A percentile compares a stretch with the other conserved stretches of the same genome.
Evolutionary conservation across 345 rosid genomes (phyloP).

Genomic region (Arabidopsis thaliana): TAIR10.1 NC_003071.7:18930501-18931000

Average conservation of each 20-base stretch:
- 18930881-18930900: slow-evolving; percentile 88
- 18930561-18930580: slow-evolving; percentile 73
- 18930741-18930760: slow-evolving; percentile 3
- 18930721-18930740: slow-evolving; percentile 3
- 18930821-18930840: slow-evolving; percentile 92
- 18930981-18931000: slow-evolving; percentile 84
- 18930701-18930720: slow-evolving; percentile 29
- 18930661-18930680: slow-evolving; percentile 72
- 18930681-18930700: slow-evolving; percentile 86
- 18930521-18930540: slow-evolving; percentile 72
- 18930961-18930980: slow-evolving; percentile 77
- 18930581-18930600: slow-evolving; percentile 56
- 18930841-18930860: slow-evolving; percentile 92
- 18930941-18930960: slow-evolving; percentile 87
- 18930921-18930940: slow-evolving; percentile 74
- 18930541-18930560: slow-evolving; percentile 68
- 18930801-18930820: slow-evolving; percentile 88
- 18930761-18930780: slow-evolving; percentile 23
- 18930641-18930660: slow-evolving; percentile 60
- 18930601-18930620: slow-evolving; percentile 60
- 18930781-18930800: slow-evolving; percentile 9
- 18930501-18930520: slow-evolving; percentile 62
- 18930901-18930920: slow-evolving; percentile 67
- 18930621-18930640: slow-evolving; percentile 73
- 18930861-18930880: slow-evolving; percentile 87